Conservation (phyloP, 192 early-diverging fungal genomes). For the Coemansia sp. region DNA sequence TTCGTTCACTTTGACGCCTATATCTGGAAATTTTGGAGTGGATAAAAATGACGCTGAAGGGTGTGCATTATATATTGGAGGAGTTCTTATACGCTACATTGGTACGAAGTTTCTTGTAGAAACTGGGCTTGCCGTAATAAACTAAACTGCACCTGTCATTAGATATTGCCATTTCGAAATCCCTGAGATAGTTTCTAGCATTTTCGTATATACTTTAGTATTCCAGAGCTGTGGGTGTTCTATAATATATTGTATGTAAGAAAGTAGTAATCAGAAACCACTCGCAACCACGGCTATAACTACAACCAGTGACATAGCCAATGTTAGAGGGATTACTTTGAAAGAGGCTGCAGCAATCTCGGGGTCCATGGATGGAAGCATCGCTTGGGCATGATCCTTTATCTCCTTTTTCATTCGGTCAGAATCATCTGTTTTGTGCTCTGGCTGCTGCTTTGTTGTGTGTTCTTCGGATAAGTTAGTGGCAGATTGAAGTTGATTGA, state of each 20-base stretch:
- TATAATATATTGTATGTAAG: not conserved
- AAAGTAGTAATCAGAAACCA: not conserved
- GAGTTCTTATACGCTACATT: not conserved
- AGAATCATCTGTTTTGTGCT: not conserved
- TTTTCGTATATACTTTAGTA: no score
- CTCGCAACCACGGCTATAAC: not conserved
- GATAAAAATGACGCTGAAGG: not conserved
- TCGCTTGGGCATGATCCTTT: constrained; percentile 17
- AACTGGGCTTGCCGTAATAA: not conserved
- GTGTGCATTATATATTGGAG: not conserved
- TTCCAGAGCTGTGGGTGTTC: no score
- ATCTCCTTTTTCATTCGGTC: constrained; percentile 3
- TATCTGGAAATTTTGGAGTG: not conserved
- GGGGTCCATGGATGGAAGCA: constrained; percentile 51
- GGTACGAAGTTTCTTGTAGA: not conserved
- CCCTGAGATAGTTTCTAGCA: no score
- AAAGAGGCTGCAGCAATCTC: constrained; percentile 31
- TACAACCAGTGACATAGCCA: not conserved
- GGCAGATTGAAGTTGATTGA: not conserved
- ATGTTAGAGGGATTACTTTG: not conserved
- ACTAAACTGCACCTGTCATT: not conserved
- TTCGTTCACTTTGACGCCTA: not conserved
- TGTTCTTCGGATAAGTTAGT: not conserved
- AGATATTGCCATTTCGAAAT: no score
- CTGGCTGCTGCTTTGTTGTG: not conserved